Evolutionary conservation across 2,329 filamentous ascomycete species (phyloP).

Genomic region (Monilinia polystroma): DNA sequence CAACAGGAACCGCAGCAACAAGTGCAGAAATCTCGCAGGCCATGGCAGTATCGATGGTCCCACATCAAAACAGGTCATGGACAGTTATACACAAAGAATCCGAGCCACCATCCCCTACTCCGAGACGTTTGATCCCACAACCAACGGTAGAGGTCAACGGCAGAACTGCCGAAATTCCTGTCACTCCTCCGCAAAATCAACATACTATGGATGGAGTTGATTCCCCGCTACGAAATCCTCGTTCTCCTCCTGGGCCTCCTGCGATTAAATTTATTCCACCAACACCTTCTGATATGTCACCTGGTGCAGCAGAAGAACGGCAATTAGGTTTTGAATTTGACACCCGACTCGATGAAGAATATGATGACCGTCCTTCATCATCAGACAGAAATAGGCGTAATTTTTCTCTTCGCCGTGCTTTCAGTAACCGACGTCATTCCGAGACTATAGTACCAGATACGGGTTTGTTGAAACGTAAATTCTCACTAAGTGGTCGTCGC

Average conservation of each 20-base stretch:
- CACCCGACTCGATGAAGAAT: slow-evolving; percentile 30
- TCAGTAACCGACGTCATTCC: slow-evolving; percentile 51
- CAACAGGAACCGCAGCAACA: slow-evolving; percentile 53
- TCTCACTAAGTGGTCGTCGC: slow-evolving; percentile 33
- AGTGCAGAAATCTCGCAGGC: slow-evolving; percentile 62
- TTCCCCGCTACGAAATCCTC: slow-evolving; percentile 61
- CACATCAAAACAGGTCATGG: slow-evolving; percentile 61
- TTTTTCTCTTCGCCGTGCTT: slow-evolving; percentile 53
- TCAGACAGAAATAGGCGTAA: slow-evolving; percentile 47
- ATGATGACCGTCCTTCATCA: slow-evolving; percentile 39
- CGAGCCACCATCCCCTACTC: slow-evolving; percentile 14
- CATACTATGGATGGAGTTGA: slow-evolving; percentile 56
- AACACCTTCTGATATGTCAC: slow-evolving; percentile 60
- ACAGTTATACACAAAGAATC: slow-evolving; percentile 16
- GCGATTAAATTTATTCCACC: slow-evolving; percentile 61
- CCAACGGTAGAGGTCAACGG: slow-evolving; percentile 38
- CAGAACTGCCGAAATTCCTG: slow-evolving; percentile 44
- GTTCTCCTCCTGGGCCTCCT: slow-evolving; percentile 57
- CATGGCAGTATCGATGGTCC: slow-evolving; percentile 59
- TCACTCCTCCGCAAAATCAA: slow-evolving; percentile 53
- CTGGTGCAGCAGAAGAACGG: slow-evolving; percentile 52
- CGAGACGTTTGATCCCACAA: slow-evolving; percentile 23
- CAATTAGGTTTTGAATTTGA: slow-evolving; percentile 51
- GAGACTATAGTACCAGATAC: slow-evolving; percentile 50
- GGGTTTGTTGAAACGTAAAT: slow-evolving; percentile 53